Evolutionary conservation across 352 stramenopile genomes (phyloP).

Genomic region (Phytophthora pseudosyringae): DNA sequence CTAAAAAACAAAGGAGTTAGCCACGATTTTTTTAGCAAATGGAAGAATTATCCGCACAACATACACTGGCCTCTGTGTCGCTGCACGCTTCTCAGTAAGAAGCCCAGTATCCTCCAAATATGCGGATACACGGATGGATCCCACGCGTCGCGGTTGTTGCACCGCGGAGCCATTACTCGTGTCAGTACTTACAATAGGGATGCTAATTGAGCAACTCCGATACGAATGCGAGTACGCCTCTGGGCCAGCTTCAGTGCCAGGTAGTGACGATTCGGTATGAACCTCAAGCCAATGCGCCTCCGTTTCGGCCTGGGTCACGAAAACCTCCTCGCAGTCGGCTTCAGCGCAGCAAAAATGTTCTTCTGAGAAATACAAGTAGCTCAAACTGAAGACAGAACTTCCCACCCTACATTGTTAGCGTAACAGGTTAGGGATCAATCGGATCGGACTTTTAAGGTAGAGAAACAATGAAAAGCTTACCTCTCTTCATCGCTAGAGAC

Average conservation of each 20-base stretch:
- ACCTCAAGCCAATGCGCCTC: conserved; percentile 48
- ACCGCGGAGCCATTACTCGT: neutral
- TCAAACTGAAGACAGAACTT: conserved; percentile 70
- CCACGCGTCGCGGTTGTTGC: conserved; percentile 24
- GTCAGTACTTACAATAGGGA: conserved; percentile 48
- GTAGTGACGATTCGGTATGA: conserved; percentile 31
- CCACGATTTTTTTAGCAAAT: neutral
- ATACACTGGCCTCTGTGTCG: conserved; percentile 6
- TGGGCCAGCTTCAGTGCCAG: conserved; percentile 11
- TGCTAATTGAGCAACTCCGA: conserved; percentile 66
- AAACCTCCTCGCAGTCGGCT: conserved; percentile 40
- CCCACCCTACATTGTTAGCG: conserved; percentile 32
- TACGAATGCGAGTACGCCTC: conserved; percentile 36
- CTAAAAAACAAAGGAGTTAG: conserved; percentile 6
- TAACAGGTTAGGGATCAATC: neutral
- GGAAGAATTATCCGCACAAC: neutral
- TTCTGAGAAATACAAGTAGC: conserved; percentile 75
- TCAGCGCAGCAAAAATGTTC: conserved; percentile 52
- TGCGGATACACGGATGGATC: conserved; percentile 41
- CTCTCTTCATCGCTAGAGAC: conserved; percentile 29
- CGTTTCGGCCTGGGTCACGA: conserved; percentile 35
- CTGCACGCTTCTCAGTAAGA: conserved; percentile 2
- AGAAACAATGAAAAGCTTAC: conserved; percentile 6
- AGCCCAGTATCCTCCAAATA: conserved; percentile 48
- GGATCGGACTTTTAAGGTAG: neutral